Conservation (phyloP, 2,329 filamentous ascomycete species). For the Sporothrix globosa region DNA sequence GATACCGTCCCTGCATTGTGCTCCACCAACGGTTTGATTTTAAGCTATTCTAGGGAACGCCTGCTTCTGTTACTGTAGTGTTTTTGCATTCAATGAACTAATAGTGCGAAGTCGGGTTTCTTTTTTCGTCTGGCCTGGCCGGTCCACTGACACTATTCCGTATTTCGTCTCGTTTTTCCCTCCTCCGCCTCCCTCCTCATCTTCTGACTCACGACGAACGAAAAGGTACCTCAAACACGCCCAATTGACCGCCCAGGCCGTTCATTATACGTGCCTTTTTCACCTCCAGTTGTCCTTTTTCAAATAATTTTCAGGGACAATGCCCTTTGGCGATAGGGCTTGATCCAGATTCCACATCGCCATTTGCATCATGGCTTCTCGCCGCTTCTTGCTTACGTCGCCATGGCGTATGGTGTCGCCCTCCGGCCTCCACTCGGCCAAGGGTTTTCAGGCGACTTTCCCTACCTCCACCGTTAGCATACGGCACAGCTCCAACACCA, state of each 20-base stretch:
- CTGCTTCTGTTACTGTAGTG: too few relatives aligned
- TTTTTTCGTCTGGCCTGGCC: slow-evolving; percentile 21
- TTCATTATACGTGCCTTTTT: background rate
- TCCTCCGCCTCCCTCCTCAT: background rate
- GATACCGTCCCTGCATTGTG: slow-evolving; percentile 16
- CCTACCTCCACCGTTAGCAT: slow-evolving; percentile 39
- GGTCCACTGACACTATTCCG: slow-evolving; percentile 15
- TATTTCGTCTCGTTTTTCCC: slow-evolving; percentile 23
- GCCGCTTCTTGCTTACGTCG: slow-evolving; percentile 35
- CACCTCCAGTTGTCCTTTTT: background rate
- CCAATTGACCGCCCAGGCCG: slow-evolving; percentile 1
- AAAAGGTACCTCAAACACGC: background rate
- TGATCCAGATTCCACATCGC: slow-evolving; percentile 7
- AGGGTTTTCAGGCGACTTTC: slow-evolving; percentile 38
- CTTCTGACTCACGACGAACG: slow-evolving; percentile 25
- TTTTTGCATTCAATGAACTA: background rate
- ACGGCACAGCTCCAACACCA: slow-evolving; percentile 51
- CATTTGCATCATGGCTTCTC: slow-evolving; percentile 32
- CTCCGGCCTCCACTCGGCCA: slow-evolving; percentile 25
- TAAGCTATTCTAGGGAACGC: too few relatives aligned
- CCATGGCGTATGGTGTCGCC: slow-evolving; percentile 38
- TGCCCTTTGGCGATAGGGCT: slow-evolving; percentile 31
- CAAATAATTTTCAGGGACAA: slow-evolving; percentile 17
- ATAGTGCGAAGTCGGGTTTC: slow-evolving; percentile 28
- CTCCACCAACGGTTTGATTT: background rate